Percentiles rank a stretch among this genome's conserved stretches.
phyloP scores from a whole-genome alignment of 1,284 basidiomycete genomes.

The Erythrobasidium hasegawianum region DNA sequence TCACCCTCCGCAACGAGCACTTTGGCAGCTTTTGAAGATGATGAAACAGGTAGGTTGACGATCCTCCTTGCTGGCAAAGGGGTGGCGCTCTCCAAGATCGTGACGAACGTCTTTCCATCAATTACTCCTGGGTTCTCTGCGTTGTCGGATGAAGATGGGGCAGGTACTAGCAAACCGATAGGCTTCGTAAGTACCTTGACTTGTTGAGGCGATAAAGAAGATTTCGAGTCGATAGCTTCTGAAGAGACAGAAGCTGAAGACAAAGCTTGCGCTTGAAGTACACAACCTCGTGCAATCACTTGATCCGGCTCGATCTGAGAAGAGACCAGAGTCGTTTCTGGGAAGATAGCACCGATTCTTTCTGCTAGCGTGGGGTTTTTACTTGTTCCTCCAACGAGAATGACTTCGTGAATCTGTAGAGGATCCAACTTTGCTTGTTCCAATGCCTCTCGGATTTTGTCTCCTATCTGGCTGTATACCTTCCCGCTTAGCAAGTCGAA shows the following conservation, averaged over 20 bases:
- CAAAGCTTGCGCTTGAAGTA: slow-evolving; percentile 75
- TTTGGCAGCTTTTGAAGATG: slow-evolving; percentile 59
- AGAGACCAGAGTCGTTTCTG: slow-evolving; percentile 57
- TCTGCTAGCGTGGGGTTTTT: slow-evolving; percentile 80
- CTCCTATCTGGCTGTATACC: slow-evolving; percentile 68
- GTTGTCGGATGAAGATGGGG: slow-evolving; percentile 52
- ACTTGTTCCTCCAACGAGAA: slow-evolving; percentile 84
- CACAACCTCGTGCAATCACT: slow-evolving; percentile 81
- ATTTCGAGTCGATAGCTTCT: slow-evolving; percentile 49
- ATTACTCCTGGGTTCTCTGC: slow-evolving; percentile 54
- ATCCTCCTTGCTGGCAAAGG: slow-evolving; percentile 59
- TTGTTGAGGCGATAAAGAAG: slow-evolving; percentile 57
- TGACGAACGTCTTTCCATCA: slow-evolving; percentile 48
- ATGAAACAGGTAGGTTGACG: slow-evolving; percentile 65
- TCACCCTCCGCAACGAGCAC: slow-evolving; percentile 86
- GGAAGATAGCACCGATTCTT: slow-evolving; percentile 65
- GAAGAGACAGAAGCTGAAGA: slow-evolving; percentile 42
- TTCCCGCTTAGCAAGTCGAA: slow-evolving; percentile 80
- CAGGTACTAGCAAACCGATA: slow-evolving; percentile 71
- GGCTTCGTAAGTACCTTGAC: slow-evolving; percentile 60
- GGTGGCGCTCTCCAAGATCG: slow-evolving; percentile 48
- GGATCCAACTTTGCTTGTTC: slow-evolving; percentile 64
- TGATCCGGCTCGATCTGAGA: slow-evolving; percentile 77
- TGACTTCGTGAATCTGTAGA: slow-evolving; percentile 78
- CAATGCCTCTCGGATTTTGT: slow-evolving; percentile 63